phyloP scores from a whole-genome alignment of 139 green algal species.

The Dunaliella primolecta region DNA sequence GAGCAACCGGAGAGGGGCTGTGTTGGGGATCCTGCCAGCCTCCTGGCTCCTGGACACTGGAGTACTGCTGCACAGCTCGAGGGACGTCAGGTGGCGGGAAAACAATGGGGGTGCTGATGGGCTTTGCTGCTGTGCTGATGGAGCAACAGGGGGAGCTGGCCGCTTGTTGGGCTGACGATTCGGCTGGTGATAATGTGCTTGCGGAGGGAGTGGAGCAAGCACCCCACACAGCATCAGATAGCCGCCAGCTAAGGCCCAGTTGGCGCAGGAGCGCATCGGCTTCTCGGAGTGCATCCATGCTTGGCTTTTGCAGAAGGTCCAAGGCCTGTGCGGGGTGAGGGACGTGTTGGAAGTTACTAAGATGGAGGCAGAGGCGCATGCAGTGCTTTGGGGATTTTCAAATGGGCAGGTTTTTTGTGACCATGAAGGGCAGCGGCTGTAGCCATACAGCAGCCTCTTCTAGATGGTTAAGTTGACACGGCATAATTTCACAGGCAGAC shows the following conservation, averaged over 20 bases:
- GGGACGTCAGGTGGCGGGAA: not conserved
- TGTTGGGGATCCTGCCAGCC: too few species aligned
- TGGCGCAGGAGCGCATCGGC: slow-evolving; percentile 10
- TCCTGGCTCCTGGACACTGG: not conserved
- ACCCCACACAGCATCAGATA: slow-evolving; percentile 23
- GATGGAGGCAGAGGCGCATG: too few species aligned
- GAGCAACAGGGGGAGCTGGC: not conserved
- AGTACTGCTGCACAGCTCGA: not conserved
- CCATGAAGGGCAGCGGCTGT: too few species aligned
- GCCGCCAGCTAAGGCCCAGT: slow-evolving; percentile 16
- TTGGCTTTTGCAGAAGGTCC: not conserved
- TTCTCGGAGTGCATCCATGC: not conserved
- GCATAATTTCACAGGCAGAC: too few species aligned
- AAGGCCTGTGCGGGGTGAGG: slow-evolving; percentile 13
- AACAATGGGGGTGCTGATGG: not conserved
- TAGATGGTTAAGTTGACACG: too few species aligned
- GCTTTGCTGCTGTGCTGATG: not conserved
- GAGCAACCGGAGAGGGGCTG: not conserved
- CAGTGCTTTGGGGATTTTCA: too few species aligned
- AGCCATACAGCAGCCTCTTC: too few species aligned
- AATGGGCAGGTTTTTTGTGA: too few species aligned
- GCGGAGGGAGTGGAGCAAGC: not conserved
- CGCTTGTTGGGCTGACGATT: not conserved
- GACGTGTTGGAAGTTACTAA: too few species aligned
- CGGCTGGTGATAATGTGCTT: not conserved